phyloP scores from a whole-genome alignment of 2,329 filamentous ascomycete genomes.

The Colletotrichum melonis region DNA sequence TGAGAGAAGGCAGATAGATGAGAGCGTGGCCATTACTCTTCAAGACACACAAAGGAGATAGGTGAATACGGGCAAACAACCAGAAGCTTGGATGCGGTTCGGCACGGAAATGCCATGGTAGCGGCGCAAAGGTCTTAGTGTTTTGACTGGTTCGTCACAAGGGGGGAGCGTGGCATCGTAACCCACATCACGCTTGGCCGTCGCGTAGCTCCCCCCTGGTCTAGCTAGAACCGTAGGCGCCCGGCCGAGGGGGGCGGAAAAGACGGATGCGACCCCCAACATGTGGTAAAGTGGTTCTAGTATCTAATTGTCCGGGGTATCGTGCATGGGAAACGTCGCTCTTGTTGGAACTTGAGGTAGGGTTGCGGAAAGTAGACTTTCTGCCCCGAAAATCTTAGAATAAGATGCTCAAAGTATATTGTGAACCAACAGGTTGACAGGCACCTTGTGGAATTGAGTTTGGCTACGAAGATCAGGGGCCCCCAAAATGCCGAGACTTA shows the following conservation, averaged over 20 bases:
- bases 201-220: not conserved
- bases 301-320: not conserved
- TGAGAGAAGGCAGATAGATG: not conserved
- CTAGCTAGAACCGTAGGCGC: not conserved
- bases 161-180: slow-evolving; percentile 3
- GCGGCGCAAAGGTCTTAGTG: slow-evolving; percentile 19
- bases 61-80: not conserved
- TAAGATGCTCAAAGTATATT: not conserved
- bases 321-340: not conserved
- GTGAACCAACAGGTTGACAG: not conserved
- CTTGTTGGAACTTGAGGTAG: not conserved
- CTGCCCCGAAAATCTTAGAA: not conserved
- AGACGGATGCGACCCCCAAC: not conserved
- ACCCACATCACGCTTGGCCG: not conserved
- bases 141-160: slow-evolving; percentile 12
- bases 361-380: not conserved
- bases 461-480: not conserved
- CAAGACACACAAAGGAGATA: not conserved
- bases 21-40: not conserved
- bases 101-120: slow-evolving; percentile 9
- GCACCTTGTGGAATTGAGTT: not conserved
- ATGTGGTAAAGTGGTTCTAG: not conserved
- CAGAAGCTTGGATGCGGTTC: slow-evolving; percentile 1
- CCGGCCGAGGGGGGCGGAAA: not conserved
- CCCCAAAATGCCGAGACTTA: slow-evolving; percentile 15